Evolutionary conservation across 768 basidiomycete species (phyloP), one percentile per base, ranked within the genome.

Genomic region (Kwoniella heveanensis): DNA sequence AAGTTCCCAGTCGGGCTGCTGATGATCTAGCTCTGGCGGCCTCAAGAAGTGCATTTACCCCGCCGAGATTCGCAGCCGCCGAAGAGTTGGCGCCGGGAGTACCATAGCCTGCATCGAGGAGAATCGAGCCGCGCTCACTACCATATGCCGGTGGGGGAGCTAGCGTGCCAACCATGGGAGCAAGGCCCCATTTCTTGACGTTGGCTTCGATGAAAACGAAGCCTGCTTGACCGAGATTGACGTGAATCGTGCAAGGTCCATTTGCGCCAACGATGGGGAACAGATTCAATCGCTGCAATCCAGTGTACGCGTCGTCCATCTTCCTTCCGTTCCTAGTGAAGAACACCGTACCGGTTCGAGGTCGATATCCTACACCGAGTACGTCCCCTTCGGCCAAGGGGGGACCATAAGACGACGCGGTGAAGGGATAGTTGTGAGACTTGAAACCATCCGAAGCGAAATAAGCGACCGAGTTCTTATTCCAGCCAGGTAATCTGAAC

Each of bases 141-240:
- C 96, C 96, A 80, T 98, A 98, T 0, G 96, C 94, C 5, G 96
- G 96, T 27, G 96, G 96, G 17, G 96, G 96, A 1, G 95, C 95
- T 10, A 98, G 85, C 0, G 96, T 98, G 51, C 96, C 96, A 15
- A 94, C 89, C 78, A 93, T 96, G 8, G 96, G 96, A 32, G 96
- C 96, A 30, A 98, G 81, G 19, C 96, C 96, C 96, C 96, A 99
- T 79, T 97, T 98, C 85, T 99, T 99, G 66, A 99, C 96, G 77
- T 99, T 97, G 32, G 96, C 96, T 82, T 99, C 96, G 73, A 99
- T 97, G 72, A 96, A 98, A 39, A 98, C 96, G 77, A 99, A 99
- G 4, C 96, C 96, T 4, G 91, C 89, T 81, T 98, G 96, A 8
- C 96, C 96, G 15, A 99, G 85, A 79, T 99, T 99, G 75, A 97